phyloP scores from a whole-genome alignment of 768 basidiomycete species.

The Russula ochroleuca region DNA sequence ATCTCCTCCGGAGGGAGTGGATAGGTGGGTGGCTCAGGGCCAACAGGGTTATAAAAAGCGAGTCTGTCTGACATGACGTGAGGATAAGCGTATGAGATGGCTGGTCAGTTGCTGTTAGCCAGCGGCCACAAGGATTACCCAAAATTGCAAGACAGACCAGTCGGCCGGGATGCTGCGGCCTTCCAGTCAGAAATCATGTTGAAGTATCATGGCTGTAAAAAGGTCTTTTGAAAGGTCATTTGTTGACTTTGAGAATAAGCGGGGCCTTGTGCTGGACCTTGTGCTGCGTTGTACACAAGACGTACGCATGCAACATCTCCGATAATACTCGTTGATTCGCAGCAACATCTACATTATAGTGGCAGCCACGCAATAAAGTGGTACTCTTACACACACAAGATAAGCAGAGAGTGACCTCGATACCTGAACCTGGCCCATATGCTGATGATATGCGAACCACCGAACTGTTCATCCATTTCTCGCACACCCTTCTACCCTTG shows the following conservation, averaged over 20 bases:
- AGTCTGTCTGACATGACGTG: conserved; percentile 13
- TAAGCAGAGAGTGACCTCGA: too few relatives aligned
- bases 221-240: neutral
- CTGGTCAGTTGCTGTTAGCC: neutral
- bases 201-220: neutral
- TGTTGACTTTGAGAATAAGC: neutral
- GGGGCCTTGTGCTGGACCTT: too few relatives aligned
- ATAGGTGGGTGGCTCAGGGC: conserved; percentile 20
- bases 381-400: too few relatives aligned
- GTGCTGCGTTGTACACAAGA: too few relatives aligned
- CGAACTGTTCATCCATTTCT: too few relatives aligned
- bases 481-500: too few relatives aligned
- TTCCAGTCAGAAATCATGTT: neutral
- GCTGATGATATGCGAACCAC: too few relatives aligned
- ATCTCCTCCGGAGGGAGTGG: conserved; percentile 18
- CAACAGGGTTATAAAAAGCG: conserved; percentile 9
- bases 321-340: too few relatives aligned
- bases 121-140: neutral
- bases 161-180: neutral
- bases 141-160: conserved; percentile 1
- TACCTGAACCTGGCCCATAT: too few relatives aligned
- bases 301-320: too few relatives aligned
- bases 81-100: neutral
- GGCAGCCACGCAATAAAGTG: too few relatives aligned
- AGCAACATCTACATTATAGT: too few relatives aligned